phyloP scores from a whole-genome alignment of 2,329 filamentous ascomycete genomes.

The Colletotrichum musicola region DNA sequence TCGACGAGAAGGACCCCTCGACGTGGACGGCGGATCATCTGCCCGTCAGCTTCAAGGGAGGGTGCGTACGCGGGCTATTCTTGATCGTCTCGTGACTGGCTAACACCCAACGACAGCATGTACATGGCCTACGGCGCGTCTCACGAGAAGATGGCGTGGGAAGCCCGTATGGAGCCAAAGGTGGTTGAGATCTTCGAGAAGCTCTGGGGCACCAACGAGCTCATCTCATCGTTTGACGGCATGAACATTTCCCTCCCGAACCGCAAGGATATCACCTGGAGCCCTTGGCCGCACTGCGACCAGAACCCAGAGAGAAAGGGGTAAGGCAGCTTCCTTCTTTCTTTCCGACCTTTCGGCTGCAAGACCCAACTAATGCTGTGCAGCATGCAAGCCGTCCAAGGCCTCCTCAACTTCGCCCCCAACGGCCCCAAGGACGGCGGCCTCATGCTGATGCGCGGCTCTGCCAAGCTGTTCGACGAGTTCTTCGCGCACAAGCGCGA shows the following conservation, averaged over 20 bases:
- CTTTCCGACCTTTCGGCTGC: too few relatives aligned
- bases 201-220: slow-evolving; percentile 52
- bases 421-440: slow-evolving; percentile 61
- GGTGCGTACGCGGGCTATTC: neutral
- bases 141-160: slow-evolving; percentile 60
- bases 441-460: slow-evolving; percentile 58
- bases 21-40: slow-evolving; percentile 60
- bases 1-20: slow-evolving; percentile 51
- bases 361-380: neutral
- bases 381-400: slow-evolving; percentile 53
- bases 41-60: slow-evolving; percentile 57
- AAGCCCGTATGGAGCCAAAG: slow-evolving; percentile 55
- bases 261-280: slow-evolving; percentile 52
- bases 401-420: slow-evolving; percentile 57
- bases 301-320: slow-evolving; percentile 56
- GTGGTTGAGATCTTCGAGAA: slow-evolving; percentile 56
- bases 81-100: too few relatives aligned
- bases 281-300: slow-evolving; percentile 60
- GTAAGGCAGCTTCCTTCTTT: slow-evolving; percentile 32
- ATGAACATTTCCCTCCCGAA: slow-evolving; percentile 58
- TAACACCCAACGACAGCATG: slow-evolving; percentile 45
- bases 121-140: slow-evolving; percentile 53
- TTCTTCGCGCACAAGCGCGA: slow-evolving; percentile 56
- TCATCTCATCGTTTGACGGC: slow-evolving; percentile 45
- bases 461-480: slow-evolving; percentile 54